Conservation (phyloP, 805 yeast genomes). For the Scheffersomyces coipomensis region DNA sequence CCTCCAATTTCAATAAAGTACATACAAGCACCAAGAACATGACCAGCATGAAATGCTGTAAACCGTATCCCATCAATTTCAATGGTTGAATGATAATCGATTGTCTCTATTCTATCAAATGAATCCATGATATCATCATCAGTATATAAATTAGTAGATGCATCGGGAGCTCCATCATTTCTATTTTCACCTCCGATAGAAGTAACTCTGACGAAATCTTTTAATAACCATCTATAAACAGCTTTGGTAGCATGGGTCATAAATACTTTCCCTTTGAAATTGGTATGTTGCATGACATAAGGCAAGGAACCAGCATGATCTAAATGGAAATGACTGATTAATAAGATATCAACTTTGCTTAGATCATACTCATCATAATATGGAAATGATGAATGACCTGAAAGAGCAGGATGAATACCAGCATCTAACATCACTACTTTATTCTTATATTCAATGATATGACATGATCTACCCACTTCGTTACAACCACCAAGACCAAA, state of each 20-base stretch:
- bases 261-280: constrained; percentile 90
- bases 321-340: constrained; percentile 92
- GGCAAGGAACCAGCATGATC: constrained; percentile 99
- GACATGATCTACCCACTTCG: constrained; percentile 97
- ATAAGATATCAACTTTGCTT: constrained; percentile 77
- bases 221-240: constrained; percentile 89
- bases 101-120: constrained; percentile 86
- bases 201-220: constrained; percentile 93
- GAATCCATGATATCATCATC: constrained; percentile 88
- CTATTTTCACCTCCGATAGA: constrained; percentile 48
- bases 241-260: constrained; percentile 99
- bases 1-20: constrained; percentile 94
- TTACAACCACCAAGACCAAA: constrained; percentile 96
- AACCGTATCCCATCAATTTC: constrained; percentile 93
- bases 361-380: constrained; percentile 94
- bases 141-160: constrained; percentile 62
- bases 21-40: constrained; percentile 98
- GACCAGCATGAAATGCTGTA: constrained; percentile 99
- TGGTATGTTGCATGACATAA: constrained; percentile 96
- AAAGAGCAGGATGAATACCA: constrained; percentile 94
- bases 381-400: constrained; percentile 89
- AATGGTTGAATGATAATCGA: constrained; percentile 92
- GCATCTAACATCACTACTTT: constrained; percentile 97
- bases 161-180: constrained; percentile 42
- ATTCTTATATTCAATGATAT: constrained; percentile 86